A percentile compares a stretch with the other conserved stretches of the same genome.
Conservation (phyloP, 2,329 filamentous ascomycete genomes). For the Sordariomycetes sp. region DNA sequence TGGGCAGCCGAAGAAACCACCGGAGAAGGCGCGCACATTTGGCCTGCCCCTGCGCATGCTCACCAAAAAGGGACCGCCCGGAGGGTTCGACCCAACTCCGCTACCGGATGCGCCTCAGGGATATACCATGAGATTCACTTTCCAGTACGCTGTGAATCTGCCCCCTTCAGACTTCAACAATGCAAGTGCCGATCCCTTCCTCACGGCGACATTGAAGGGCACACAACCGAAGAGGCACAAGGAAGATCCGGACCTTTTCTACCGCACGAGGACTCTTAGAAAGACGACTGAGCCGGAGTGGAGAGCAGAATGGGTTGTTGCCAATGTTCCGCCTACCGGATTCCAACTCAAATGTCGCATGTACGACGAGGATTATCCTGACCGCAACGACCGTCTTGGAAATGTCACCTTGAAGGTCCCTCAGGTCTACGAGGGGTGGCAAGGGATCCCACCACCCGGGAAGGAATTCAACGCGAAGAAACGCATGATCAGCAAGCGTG, state of each 20-base stretch:
- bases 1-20: neutral
- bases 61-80: slow-evolving; percentile 42
- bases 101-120: slow-evolving; percentile 66
- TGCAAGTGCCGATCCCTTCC: slow-evolving; percentile 74
- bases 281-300: slow-evolving; percentile 67
- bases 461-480: slow-evolving; percentile 68
- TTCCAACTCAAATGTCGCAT: slow-evolving; percentile 79
- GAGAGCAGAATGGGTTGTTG: slow-evolving; percentile 81
- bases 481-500: slow-evolving; percentile 77
- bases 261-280: slow-evolving; percentile 69
- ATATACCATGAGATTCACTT: slow-evolving; percentile 77
- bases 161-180: slow-evolving; percentile 73
- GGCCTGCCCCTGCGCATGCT: slow-evolving; percentile 2
- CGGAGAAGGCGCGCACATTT: neutral
- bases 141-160: slow-evolving; percentile 72
- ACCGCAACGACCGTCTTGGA: slow-evolving; percentile 80
- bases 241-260: slow-evolving; percentile 67
- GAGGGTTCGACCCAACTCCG: slow-evolving; percentile 73
- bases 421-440: slow-evolving; percentile 55
- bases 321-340: slow-evolving; percentile 72
- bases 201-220: slow-evolving; percentile 67
- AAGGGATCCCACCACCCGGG: slow-evolving; percentile 50
- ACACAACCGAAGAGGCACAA: slow-evolving; percentile 69
- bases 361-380: slow-evolving; percentile 82
- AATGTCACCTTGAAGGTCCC: slow-evolving; percentile 67